Conservation (phyloP, 495 filamentous ascomycete genomes). For the Hypoxylon cercidicola region DNA sequence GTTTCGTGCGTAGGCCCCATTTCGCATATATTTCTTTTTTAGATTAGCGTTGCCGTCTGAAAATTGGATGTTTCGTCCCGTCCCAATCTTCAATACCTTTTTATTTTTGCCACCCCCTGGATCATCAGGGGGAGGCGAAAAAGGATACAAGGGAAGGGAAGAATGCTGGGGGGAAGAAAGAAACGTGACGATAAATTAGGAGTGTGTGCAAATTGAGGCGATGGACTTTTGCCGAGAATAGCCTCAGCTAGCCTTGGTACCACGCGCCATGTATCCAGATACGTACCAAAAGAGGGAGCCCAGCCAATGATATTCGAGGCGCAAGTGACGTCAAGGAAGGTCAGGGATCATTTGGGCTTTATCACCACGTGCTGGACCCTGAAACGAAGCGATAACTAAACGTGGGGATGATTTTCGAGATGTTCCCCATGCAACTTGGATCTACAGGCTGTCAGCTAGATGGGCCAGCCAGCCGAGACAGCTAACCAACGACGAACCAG, state of each 20-base stretch:
- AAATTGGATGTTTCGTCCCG: conserved; percentile 17
- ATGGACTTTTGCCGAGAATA: conserved; percentile 29
- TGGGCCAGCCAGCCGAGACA: not conserved
- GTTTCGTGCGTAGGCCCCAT: conserved; percentile 1
- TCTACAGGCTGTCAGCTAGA: conserved; percentile 14
- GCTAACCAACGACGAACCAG: conserved; percentile 5
- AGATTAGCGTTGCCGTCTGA: conserved; percentile 14
- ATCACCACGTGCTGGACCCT: conserved; percentile 45
- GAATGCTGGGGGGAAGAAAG: conserved; percentile 3
- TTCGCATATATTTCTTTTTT: conserved; percentile 14
- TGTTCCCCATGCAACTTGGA: conserved; percentile 10
- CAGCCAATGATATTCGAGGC: not conserved
- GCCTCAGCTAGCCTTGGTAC: conserved; percentile 11
- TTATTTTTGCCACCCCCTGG: conserved; percentile 46
- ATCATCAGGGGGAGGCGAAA: conserved; percentile 49
- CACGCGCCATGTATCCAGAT: not conserved
- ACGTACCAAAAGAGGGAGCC: not conserved
- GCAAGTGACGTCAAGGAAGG: conserved; percentile 32
- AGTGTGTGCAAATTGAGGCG: not conserved
- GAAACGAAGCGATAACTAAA: conserved; percentile 42
- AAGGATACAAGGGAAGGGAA: conserved; percentile 15
- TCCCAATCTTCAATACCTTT: conserved; percentile 7
- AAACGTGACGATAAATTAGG: not conserved
- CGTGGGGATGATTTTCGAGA: conserved; percentile 38
- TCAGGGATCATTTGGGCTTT: conserved; percentile 21